These are phyloP conservation scores for Coemansia sp. DNA, from an alignment of 192 early-diverging fungal genomes.

Conservation along the genomic window DNA sequence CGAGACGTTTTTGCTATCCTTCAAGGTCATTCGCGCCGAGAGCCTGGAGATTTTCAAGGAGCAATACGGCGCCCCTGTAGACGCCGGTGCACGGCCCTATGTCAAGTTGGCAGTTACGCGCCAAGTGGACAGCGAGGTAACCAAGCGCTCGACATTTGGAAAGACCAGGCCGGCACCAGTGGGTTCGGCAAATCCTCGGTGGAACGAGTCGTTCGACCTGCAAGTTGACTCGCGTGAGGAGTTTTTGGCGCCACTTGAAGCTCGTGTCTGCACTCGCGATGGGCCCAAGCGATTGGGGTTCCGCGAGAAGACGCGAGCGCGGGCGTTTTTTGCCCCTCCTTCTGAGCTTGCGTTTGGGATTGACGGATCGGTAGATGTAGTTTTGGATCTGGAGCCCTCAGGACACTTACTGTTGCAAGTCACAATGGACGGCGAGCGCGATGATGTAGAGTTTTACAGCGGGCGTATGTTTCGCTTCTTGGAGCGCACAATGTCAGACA, in stretches of 20 bases:
- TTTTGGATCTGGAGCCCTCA: slow-evolving; percentile 64
- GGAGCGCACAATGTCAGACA: slow-evolving; percentile 65
- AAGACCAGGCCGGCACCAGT: slow-evolving; percentile 52
- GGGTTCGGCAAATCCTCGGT: slow-evolving; percentile 63
- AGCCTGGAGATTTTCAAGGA: slow-evolving; percentile 62
- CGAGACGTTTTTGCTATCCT: slow-evolving; percentile 57
- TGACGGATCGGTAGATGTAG: slow-evolving; percentile 66
- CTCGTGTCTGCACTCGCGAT: slow-evolving; percentile 50
- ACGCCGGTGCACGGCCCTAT: slow-evolving; percentile 54
- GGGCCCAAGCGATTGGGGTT: slow-evolving; percentile 46
- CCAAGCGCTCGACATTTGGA: slow-evolving; percentile 58
- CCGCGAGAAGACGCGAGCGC: slow-evolving; percentile 56
- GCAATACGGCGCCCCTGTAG: slow-evolving; percentile 43
- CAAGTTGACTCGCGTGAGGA: slow-evolving; percentile 51
- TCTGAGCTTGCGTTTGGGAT: slow-evolving; percentile 26
- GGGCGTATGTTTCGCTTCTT: slow-evolving; percentile 71
- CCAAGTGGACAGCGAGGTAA: slow-evolving; percentile 45
- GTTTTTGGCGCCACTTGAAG: slow-evolving; percentile 33
- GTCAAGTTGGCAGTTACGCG: slow-evolving; percentile 55
- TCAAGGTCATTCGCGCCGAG: slow-evolving; percentile 68
- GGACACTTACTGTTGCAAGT: slow-evolving; percentile 67
- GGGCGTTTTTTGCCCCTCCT: slow-evolving; percentile 59
- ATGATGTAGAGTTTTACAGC: slow-evolving; percentile 82
- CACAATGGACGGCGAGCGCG: slow-evolving; percentile 75
- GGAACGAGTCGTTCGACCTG: slow-evolving; percentile 76